Base-by-base conservation (phyloP, 2,329 filamentous ascomycete genomes). In the Penicillium oxalicum region DNA sequence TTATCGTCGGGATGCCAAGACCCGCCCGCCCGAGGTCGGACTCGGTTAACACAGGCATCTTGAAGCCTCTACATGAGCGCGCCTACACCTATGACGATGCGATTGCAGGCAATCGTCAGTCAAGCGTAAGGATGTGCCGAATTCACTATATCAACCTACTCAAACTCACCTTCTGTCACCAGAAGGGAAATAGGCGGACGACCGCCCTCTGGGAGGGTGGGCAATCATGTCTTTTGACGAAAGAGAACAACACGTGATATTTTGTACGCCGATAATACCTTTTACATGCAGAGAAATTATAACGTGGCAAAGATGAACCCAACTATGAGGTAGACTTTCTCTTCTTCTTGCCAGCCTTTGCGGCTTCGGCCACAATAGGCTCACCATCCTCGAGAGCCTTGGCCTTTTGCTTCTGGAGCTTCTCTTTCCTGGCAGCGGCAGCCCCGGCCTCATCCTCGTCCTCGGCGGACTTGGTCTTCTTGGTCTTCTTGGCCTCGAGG, bases 361-460 rank as follows among this genome's bases (percentile, higher is more conserved):
- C 44, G 26, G 56, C 51, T 8, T 40, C 47, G 24, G 55, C 45
- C 57, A 64, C 56, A 59, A 29, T 52, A 28, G 54, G 40, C 45
- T 70, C 62, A 60, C 72, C 70, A 43, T 72, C 72, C 42, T 70
- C 63, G 42, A 76, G 54, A 33, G 71, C 74, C 51, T 72, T 69
- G 25, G 70, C 66, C 68, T 78, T 78, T 56, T 76, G 68, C 56
- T 73, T 70, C 61, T 71, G 72, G 48, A 75, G 66, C 63, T 74
- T 77, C 56, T 74, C 69, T 61, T 74, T 77, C 49, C 69, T 61
- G n/a, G 67, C 62, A 25, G 66, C 60, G 44, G 61, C 57, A 5
- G 61, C 58, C 29, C 59, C 56, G 32, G 61, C 59, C 33, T 71
- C 69, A 4, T 70, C 68, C 28, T 71, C 68, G 28, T 69, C 67